A percentile compares a stretch with the other conserved stretches of the same genome.
These are phyloP conservation scores for Diospyros kaki DNA, from an alignment of 148 eudicot species.

Conservation along the genomic window DNA sequence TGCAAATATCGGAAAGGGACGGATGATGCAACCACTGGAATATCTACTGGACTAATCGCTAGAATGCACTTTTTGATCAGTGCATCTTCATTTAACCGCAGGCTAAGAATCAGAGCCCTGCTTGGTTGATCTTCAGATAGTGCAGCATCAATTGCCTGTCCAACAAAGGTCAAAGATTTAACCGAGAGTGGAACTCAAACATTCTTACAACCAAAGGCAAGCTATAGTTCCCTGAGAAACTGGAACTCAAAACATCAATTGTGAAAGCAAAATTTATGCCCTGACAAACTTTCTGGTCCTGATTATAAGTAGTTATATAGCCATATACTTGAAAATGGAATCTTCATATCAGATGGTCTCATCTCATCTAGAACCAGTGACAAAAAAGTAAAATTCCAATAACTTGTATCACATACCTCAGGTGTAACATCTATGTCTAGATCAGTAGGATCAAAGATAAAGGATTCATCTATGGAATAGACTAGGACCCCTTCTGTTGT, in stretches of 20 bases:
- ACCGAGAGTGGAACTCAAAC: neutral
- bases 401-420: conserved; percentile 46
- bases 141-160: conserved; percentile 86
- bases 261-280: neutral
- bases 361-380: neutral
- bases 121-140: conserved; percentile 64
- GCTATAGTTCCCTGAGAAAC: neutral
- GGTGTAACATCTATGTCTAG: conserved; percentile 97
- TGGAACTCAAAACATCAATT: neutral
- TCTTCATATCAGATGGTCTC: neutral
- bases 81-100: conserved; percentile 78
- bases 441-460: conserved; percentile 96
- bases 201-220: neutral
- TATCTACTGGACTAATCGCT: conserved; percentile 62
- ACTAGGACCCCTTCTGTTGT: conserved; percentile 95
- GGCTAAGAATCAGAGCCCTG: conserved; percentile 85
- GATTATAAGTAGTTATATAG: neutral
- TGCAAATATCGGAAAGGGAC: conserved; percentile 74
- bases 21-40: conserved; percentile 74
- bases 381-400: neutral
- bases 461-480: conserved; percentile 87
- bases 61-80: conserved; percentile 70
- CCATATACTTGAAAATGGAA: neutral
- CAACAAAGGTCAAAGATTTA: conserved; percentile 10
- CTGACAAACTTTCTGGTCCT: neutral